phyloP scores from a whole-genome alignment of 495 filamentous ascomycete genomes.

The Amphirosellinia nigrospora region DNA sequence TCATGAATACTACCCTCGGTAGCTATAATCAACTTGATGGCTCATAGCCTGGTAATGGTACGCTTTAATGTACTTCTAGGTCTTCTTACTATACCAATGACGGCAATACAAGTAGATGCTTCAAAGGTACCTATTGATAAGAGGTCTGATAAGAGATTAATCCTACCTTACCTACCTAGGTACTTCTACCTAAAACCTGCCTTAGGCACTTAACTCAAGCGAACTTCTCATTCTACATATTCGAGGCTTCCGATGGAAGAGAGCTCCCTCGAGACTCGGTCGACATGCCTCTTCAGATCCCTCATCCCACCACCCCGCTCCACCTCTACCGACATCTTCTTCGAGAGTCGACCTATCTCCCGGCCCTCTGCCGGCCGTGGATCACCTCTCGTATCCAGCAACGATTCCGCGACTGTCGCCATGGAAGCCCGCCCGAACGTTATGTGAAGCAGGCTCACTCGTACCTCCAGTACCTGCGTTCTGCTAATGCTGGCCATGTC shows the following conservation, averaged over 20 bases:
- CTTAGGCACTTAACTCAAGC: too few relatives aligned
- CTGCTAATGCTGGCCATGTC: slow-evolving; percentile 62
- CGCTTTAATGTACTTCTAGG: too few relatives aligned
- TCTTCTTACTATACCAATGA: too few relatives aligned
- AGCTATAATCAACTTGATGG: too few relatives aligned
- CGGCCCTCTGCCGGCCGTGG: slow-evolving; percentile 66
- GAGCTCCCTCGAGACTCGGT: background rate
- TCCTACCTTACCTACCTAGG: background rate
- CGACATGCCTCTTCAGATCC: slow-evolving; percentile 38
- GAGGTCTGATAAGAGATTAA: background rate
- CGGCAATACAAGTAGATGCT: too few relatives aligned
- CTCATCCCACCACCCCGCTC: slow-evolving; percentile 52
- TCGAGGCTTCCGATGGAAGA: background rate
- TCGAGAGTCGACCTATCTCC: slow-evolving; percentile 85
- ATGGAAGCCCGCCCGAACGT: slow-evolving; percentile 20
- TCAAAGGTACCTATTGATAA: too few relatives aligned
- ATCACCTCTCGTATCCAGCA: slow-evolving; percentile 61
- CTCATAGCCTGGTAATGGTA: too few relatives aligned
- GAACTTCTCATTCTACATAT: too few relatives aligned
- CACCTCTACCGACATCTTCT: slow-evolving; percentile 79
- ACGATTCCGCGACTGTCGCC: slow-evolving; percentile 57
- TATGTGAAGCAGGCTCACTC: slow-evolving; percentile 41
- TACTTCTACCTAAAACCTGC: too few relatives aligned
- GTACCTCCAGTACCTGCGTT: slow-evolving; percentile 48
- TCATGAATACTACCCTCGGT: too few relatives aligned